Evolutionary conservation across 78 protist genomes (phyloP).

Genomic region (Tieghemostelium lacteum): DNA sequence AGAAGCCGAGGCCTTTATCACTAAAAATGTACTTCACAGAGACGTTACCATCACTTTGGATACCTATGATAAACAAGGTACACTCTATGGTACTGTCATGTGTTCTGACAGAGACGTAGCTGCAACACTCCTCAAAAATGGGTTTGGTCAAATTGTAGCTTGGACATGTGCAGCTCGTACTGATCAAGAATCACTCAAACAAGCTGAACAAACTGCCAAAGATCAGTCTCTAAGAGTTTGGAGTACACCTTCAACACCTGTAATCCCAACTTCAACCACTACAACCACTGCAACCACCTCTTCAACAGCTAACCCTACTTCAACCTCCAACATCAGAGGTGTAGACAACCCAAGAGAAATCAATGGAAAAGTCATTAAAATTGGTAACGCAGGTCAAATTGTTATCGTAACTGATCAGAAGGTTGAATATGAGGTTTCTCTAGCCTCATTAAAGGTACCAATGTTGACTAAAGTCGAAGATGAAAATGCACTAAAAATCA

Average conservation of each 20-base stretch:
- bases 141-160: conserved; percentile 70
- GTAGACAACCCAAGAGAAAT: conserved; percentile 57
- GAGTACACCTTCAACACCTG: neutral
- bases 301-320: neutral
- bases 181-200: conserved; percentile 43
- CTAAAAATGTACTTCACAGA: conserved; percentile 48
- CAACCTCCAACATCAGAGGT: neutral
- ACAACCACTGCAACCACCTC: neutral
- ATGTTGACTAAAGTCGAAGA: conserved; percentile 12
- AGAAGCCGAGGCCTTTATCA: conserved; percentile 43
- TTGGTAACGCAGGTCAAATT: conserved; percentile 58
- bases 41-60: conserved; percentile 68
- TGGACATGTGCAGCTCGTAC: conserved; percentile 74
- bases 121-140: conserved; percentile 47
- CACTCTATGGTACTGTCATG: conserved; percentile 44
- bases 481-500: neutral
- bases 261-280: neutral
- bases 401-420: conserved; percentile 14
- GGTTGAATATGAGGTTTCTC: conserved; percentile 17
- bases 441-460: conserved; percentile 42
- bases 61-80: conserved; percentile 70
- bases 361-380: conserved; percentile 69
- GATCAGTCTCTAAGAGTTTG: conserved; percentile 44
- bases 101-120: conserved; percentile 67
- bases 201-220: conserved; percentile 71